A percentile compares a stretch with the other conserved stretches of the same genome.
phyloP scores from a whole-genome alignment of 768 basidiomycete genomes.

The Boletus rex-veris region DNA sequence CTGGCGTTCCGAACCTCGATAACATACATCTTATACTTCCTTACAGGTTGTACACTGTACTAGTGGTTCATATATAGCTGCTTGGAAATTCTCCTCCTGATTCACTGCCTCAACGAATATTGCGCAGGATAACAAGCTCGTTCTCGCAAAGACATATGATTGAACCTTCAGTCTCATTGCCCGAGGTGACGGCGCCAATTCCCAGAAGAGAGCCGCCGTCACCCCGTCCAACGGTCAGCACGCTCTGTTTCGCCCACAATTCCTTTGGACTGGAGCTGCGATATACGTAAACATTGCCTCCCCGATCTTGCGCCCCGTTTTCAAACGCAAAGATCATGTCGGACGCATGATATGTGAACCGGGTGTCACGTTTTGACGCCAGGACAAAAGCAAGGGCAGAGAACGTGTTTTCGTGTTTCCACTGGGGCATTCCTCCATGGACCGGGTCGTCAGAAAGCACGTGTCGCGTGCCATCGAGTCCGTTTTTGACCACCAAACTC shows the following conservation, averaged over 20 bases:
- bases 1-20: conserved; percentile 25
- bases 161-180: conserved; percentile 32
- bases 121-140: conserved; percentile 60
- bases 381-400: conserved; percentile 91
- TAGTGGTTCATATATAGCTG: conserved; percentile 24
- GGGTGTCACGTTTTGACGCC: conserved; percentile 86
- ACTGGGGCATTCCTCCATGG: conserved; percentile 34
- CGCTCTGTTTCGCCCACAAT: conserved; percentile 73
- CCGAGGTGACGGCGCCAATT: conserved; percentile 49
- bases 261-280: conserved; percentile 50
- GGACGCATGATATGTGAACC: conserved; percentile 74
- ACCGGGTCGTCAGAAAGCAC: conserved; percentile 35
- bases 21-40: conserved; percentile 38
- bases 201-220: conserved; percentile 75
- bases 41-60: conserved; percentile 34
- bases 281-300: conserved; percentile 87
- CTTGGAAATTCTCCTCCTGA: conserved; percentile 15
- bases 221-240: conserved; percentile 72
- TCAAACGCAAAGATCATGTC: conserved; percentile 79
- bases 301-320: conserved; percentile 59
- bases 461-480: conserved; percentile 70
- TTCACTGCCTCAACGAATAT: conserved; percentile 25
- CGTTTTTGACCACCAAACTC: conserved; percentile 60
- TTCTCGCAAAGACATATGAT: conserved; percentile 76
- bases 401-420: conserved; percentile 81